Base-by-base conservation (phyloP, 495 filamentous ascomycete genomes). In the Talaromyces trachyspermus region DNA sequence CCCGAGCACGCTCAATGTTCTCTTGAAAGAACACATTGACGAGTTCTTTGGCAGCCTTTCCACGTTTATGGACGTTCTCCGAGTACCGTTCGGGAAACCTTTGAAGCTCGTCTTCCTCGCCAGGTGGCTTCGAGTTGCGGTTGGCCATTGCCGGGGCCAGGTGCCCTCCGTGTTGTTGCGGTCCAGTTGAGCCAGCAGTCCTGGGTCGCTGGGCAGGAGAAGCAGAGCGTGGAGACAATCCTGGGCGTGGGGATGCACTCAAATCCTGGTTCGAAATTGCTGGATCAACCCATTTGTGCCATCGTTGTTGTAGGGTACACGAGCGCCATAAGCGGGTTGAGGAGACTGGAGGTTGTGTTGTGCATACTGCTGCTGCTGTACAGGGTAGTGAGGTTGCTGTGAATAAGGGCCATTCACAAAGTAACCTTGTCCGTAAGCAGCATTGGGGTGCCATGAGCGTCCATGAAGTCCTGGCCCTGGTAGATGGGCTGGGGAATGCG, bases 191-290 rank as follows among this genome's bases (percentile, higher is more conserved):
- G 12, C 63, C 63, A 37, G 85, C 85, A 5, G 87, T 94, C 46
- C 86, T 79, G 39, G 87, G 86, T 38, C 91, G 79, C 56, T 85
- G 82, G 33, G 64, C 76, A 5, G 87, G 84, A 8, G 86, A 85
- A 5, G 77, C 75, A 36, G 87, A 77, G 26, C 87, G 81, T 55
- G 70, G 72, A 55, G 86, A 87, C 43, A 86, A 77, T 48, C 83
- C 81, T 2, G 67, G 69, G 53, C 87, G 77, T 44, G 70, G 72
- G 38, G 75, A 78, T 40, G 79, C 74, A 42, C 85, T 86, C 6
- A 97, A 78, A 62, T 97, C 95, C 74, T 99, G 92, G 65, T 97
- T 89, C 27, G 91, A 92, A 99, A 90, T 61, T 99, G 92, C 58
- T 95, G 88, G 53, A 88, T 88, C 39, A 99, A 74, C 18, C 89